A percentile compares a stretch with the other conserved stretches of the same genome.
Evolutionary conservation across 352 stramenopile species (phyloP).

Genomic region (Elongisporangium prolatum): DNA sequence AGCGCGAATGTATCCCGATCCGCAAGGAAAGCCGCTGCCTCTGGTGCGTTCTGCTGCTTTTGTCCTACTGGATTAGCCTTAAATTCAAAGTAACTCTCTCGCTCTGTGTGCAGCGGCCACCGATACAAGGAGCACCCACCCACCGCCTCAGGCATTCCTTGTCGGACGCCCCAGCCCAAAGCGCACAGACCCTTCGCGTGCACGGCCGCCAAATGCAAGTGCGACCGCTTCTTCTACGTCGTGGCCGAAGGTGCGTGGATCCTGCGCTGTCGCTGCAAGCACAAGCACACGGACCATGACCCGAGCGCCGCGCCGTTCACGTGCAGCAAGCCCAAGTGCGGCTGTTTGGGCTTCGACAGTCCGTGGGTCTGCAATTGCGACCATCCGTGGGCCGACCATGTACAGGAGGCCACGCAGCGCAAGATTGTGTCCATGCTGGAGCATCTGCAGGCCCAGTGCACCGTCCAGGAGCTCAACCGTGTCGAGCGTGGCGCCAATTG

Average conservation of each 20-base stretch:
- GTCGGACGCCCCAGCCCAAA: conserved; percentile 25
- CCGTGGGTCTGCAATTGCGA: conserved; percentile 84
- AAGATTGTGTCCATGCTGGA: conserved; percentile 15
- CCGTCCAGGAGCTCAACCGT: conserved; percentile 37
- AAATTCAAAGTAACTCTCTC: too few species aligned
- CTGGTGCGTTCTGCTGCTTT: too few species aligned
- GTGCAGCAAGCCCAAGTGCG: conserved; percentile 54
- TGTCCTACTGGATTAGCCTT: conserved; percentile 3
- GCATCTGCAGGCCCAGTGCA: conserved; percentile 33
- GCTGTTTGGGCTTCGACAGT: conserved; percentile 61
- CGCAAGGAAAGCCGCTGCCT: conserved; percentile 74
- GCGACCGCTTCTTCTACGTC: conserved; percentile 68
- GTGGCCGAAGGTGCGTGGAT: conserved; percentile 79
- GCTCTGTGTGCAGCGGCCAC: conserved; percentile 43
- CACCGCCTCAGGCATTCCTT: conserved; percentile 18
- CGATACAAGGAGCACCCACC: conserved; percentile 71
- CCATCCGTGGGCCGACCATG: conserved; percentile 56
- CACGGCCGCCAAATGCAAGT: conserved; percentile 48
- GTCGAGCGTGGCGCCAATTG: conserved; percentile 23
- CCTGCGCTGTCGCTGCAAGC: conserved; percentile 73
- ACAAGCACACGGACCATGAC: conserved; percentile 77
- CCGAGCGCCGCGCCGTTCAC: conserved; percentile 24
- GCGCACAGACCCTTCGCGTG: conserved; percentile 49
- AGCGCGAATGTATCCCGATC: conserved; percentile 73
- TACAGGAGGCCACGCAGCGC: conserved; percentile 19